Percentiles rank a stretch among this genome's conserved stretches.
Evolutionary conservation across 306 rosid genomes (phyloP).

Genomic region (Erythrophleum fordii): DNA sequence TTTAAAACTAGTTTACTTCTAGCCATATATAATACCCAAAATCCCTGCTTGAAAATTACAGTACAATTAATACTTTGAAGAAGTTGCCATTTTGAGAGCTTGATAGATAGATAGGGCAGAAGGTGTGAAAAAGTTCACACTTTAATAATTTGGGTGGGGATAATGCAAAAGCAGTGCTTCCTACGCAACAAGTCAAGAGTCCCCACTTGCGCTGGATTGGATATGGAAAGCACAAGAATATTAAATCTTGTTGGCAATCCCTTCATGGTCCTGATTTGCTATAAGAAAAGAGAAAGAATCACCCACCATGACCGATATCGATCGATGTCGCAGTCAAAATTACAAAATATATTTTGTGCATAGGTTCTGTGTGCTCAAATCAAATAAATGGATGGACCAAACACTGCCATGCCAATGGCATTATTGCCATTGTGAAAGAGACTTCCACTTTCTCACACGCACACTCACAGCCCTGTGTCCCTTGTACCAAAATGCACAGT

Average conservation of each 20-base stretch:
- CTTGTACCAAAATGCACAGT: too few relatives aligned
- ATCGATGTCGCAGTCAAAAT: too few relatives aligned
- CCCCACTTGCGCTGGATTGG: constrained; percentile 21
- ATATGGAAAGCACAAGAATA: background rate
- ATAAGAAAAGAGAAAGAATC: constrained; percentile 1
- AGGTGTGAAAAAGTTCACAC: too few relatives aligned
- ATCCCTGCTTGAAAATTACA: too few relatives aligned
- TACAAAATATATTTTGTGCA: too few relatives aligned
- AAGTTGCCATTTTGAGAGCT: too few relatives aligned
- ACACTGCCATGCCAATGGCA: constrained; percentile 37
- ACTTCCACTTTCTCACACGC: constrained; percentile 18
- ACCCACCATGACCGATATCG: too few relatives aligned
- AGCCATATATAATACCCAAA: too few relatives aligned
- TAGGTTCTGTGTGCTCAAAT: constrained; percentile 8
- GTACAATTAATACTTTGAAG: too few relatives aligned
- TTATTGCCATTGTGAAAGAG: constrained; percentile 52
- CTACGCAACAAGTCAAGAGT: constrained; percentile 43
- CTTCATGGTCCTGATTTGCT: constrained; percentile 22
- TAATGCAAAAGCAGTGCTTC: constrained; percentile 40
- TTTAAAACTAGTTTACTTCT: too few relatives aligned
- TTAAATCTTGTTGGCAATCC: constrained; percentile 31
- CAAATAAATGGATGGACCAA: constrained; percentile 55
- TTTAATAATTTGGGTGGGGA: constrained; percentile 47
- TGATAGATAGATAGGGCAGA: too few relatives aligned
- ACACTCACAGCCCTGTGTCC: too few relatives aligned